Base-by-base conservation (phyloP, 2,329 filamentous ascomycete species). In the Emergomyces orientalis region DNA sequence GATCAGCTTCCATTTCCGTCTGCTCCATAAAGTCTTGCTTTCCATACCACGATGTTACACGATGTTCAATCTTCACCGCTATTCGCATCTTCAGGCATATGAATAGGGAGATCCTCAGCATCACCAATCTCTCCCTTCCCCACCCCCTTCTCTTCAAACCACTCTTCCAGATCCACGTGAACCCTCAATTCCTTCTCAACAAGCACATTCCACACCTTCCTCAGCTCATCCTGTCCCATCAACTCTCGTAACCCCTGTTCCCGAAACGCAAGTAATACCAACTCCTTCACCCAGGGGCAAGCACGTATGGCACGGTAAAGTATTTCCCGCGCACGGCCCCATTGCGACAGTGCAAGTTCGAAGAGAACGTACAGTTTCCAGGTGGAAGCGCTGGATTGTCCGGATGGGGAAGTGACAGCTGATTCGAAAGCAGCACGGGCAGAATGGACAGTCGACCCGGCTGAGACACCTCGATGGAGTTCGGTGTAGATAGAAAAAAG, bases 271-370 rank as follows among this genome's bases (percentile, higher is more conserved):
- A 82, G 64, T 73, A 88, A 78, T 52, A 84, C 74, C 57, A 85
- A 79, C 45, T 81, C 78, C 71, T 88, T 88, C 1, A 79, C 81
- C 85, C 86, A 88, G 0, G 87, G 87, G 68, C 86, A 79, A 19
- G 78, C 75, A 52, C 79, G 76, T 65, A 88, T 68, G 0, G 82
- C 84, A 41, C 81, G 75, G 63, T 84, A 82, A 67, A 84, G 84
- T 0, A 84, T 77, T 1, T 79, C 75, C 65, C 80, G 84, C 2
- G 80, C 79, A 59, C 75, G 73, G 30, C 73, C 63, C 7, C 37
- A 58, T 32, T 79, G 72, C 9, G 76, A 72, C 3, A 74, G 73
- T 27, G 73, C 75, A 1, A 79, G 63, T 62, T 81, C 80, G 65
- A 80, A 84, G 9, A 79, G 67, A 34, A 84, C 70, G 68, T 82